These are phyloP conservation scores for Hyaloscypha hepaticicola DNA, from an alignment of 495 filamentous ascomycete species.

Conservation along the genomic window DNA sequence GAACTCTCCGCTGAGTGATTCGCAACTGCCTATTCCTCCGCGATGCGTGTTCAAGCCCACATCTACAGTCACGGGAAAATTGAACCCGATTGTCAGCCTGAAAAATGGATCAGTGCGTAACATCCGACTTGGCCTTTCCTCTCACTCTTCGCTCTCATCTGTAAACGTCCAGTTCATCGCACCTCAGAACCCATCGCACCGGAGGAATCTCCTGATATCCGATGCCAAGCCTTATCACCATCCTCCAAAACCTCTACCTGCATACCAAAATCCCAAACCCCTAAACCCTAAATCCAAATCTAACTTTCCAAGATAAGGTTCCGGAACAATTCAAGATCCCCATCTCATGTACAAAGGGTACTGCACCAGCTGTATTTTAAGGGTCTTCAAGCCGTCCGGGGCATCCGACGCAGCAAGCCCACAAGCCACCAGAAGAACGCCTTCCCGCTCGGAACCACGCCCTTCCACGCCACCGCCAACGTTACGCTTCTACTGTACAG, in stretches of 20 bases:
- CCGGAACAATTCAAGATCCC: too few relatives aligned
- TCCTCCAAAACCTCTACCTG: too few relatives aligned
- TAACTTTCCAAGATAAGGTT: too few relatives aligned
- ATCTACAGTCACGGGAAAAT: neutral
- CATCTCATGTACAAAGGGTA: too few relatives aligned
- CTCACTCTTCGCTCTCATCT: neutral
- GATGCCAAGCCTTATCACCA: too few relatives aligned
- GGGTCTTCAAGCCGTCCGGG: neutral
- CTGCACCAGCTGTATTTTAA: too few relatives aligned
- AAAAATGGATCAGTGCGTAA: neutral
- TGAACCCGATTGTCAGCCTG: neutral
- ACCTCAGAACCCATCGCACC: too few relatives aligned
- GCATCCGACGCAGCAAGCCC: neutral
- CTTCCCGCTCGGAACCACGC: neutral
- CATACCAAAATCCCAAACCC: too few relatives aligned
- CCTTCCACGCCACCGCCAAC: neutral
- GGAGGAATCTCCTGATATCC: too few relatives aligned
- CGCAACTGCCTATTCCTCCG: neutral
- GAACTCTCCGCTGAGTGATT: neutral
- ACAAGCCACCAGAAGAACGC: neutral
- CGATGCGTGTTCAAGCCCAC: neutral
- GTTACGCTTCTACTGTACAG: neutral
- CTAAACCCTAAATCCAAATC: too few relatives aligned
- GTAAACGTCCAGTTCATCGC: neutral
- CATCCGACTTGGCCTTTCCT: neutral